phyloP scores from a whole-genome alignment of 345 rosid species.

The Sonneratia alba region DNA sequence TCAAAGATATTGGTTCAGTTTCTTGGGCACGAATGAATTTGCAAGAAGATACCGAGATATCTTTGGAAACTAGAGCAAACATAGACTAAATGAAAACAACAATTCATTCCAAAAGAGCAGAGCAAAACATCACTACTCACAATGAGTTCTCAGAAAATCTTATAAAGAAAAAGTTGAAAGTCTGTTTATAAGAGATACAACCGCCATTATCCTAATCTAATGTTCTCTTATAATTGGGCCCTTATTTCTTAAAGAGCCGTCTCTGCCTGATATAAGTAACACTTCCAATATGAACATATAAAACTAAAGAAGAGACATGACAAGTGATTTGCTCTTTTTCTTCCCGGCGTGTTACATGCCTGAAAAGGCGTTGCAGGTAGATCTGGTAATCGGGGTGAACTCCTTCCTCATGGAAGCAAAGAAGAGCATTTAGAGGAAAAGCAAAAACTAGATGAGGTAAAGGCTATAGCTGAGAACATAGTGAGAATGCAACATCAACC shows the following conservation, averaged over 20 bases:
- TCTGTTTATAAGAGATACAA: background rate
- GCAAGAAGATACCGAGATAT: background rate
- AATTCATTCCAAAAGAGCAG: background rate
- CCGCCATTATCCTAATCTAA: background rate
- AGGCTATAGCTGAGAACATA: conserved; percentile 85
- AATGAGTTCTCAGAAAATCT: background rate
- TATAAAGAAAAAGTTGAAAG: no score
- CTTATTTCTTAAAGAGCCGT: background rate
- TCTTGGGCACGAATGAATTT: background rate
- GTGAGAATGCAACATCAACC: conserved; percentile 76
- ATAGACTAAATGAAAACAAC: background rate
- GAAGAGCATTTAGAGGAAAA: conserved; percentile 82
- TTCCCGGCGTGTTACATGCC: conserved; percentile 29
- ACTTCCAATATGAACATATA: background rate
- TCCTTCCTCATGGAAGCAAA: conserved; percentile 94
- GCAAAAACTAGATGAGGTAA: conserved; percentile 88
- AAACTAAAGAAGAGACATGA: background rate
- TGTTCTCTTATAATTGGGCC: background rate
- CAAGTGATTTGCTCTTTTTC: background rate
- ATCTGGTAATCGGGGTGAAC: conserved; percentile 94
- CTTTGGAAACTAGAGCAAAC: background rate
- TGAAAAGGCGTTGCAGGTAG: conserved; percentile 92
- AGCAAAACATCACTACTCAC: background rate
- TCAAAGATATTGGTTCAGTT: conserved; percentile 4
- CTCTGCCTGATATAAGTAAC: background rate